Percentiles rank a stretch among this genome's conserved stretches.
Conservation (phyloP, 1,139 yeast species). For the Wickerhamomyces sp. region DNA sequence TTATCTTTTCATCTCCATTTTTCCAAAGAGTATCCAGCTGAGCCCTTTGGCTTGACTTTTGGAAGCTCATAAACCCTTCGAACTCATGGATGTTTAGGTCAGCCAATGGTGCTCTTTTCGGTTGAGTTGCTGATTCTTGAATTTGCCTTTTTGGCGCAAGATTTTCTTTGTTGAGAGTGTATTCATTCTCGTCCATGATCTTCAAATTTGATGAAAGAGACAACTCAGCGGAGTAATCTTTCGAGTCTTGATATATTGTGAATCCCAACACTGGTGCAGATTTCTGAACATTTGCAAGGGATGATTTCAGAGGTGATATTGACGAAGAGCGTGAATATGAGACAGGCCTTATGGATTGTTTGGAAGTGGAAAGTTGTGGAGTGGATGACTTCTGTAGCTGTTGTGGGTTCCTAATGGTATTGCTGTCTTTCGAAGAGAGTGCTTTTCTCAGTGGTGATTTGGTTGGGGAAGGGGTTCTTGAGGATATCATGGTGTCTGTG, state of each 20-base stretch:
- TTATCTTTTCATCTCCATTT: conserved; percentile 3
- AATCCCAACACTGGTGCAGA: conserved; percentile 9
- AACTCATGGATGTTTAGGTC: conserved; percentile 13
- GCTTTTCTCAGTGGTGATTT: conserved; percentile 20
- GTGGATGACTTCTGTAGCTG: conserved; percentile 8
- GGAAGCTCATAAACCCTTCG: conserved; percentile 16
- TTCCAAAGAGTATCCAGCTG: conserved; percentile 17
- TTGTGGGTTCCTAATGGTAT: conserved; percentile 13
- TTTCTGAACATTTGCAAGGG: background rate
- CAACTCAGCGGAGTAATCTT: conserved; percentile 16
- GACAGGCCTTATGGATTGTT: background rate
- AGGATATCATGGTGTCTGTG: conserved; percentile 1
- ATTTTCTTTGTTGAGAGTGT: conserved; percentile 17
- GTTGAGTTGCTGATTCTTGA: background rate
- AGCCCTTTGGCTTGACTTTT: conserved; percentile 4
- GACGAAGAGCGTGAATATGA: background rate
- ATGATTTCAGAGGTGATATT: background rate
- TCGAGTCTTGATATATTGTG: conserved; percentile 20
- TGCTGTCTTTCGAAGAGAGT: conserved; percentile 21
- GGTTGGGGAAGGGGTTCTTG: conserved; percentile 19
- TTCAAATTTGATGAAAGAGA: conserved; percentile 11
- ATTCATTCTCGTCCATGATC: conserved; percentile 19
- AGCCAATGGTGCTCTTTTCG: conserved; percentile 6
- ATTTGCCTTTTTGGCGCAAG: conserved; percentile 4
- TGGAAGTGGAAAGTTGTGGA: conserved; percentile 11